phyloP scores from a whole-genome alignment of 257 asterid genomes.

The Solanum virginianum region DNA sequence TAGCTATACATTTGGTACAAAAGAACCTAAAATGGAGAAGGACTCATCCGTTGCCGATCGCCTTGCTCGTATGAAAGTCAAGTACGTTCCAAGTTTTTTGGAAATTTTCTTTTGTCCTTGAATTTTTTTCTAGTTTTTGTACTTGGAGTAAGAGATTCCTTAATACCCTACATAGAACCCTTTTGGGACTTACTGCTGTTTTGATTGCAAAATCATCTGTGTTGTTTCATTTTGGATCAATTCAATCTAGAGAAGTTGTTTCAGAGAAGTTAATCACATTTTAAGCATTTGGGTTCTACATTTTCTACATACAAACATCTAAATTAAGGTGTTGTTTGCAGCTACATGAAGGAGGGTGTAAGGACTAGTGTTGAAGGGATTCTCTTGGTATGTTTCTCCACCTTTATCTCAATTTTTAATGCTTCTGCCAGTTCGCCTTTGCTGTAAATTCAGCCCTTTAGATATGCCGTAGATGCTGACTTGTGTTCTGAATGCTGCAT shows the following conservation, averaged over 20 bases:
- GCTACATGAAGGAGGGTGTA: slow-evolving; percentile 91
- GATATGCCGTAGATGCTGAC: neutral
- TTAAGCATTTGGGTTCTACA: neutral
- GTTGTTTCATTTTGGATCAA: too few species aligned
- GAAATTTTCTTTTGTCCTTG: neutral
- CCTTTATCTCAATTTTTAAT: neutral
- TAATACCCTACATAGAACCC: slow-evolving; percentile 25
- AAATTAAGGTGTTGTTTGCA: slow-evolving; percentile 17
- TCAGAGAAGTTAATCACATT: too few species aligned
- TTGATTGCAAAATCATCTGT: too few species aligned
- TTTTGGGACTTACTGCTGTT: neutral
- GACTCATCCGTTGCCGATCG: slow-evolving; percentile 85
- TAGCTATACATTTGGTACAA: slow-evolving; percentile 72
- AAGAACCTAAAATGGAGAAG: slow-evolving; percentile 86
- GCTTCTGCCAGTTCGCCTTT: neutral
- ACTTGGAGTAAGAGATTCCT: neutral
- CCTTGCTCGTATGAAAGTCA: slow-evolving; percentile 90
- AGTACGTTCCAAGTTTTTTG: slow-evolving; percentile 20
- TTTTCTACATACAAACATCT: neutral
- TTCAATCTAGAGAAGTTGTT: neutral
- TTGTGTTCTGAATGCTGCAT: neutral
- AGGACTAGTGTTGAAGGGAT: slow-evolving; percentile 96
- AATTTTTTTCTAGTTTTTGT: neutral
- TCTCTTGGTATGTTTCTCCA: slow-evolving; percentile 42
- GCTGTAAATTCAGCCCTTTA: neutral